These are phyloP conservation scores for Populus deltoides DNA, from an alignment of 345 rosid genomes.

Conservation along the genomic window DNA sequence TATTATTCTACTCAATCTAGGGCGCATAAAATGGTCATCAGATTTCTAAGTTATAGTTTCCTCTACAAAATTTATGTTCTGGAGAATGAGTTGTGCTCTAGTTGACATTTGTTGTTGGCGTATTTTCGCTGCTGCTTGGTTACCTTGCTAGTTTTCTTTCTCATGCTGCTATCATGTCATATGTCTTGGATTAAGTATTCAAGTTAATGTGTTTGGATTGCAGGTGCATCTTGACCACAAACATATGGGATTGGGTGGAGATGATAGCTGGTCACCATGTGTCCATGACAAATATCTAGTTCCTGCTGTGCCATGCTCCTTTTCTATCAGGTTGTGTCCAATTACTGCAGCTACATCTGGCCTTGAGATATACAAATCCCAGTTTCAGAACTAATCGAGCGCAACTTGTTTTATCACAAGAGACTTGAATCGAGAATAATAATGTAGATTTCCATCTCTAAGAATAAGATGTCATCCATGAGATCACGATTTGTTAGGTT, in stretches of 20 bases:
- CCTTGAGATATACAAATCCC: constrained; percentile 52
- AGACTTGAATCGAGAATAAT: background rate
- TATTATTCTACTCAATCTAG: too few species aligned
- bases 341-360: constrained; percentile 51
- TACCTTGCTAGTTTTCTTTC: background rate
- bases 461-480: background rate
- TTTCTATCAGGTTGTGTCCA: constrained; percentile 64
- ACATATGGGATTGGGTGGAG: constrained; percentile 95
- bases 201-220: constrained; percentile 4
- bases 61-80: background rate
- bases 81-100: background rate
- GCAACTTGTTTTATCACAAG: background rate
- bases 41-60: background rate
- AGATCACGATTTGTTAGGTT: background rate
- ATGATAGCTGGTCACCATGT: constrained; percentile 88
- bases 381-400: constrained; percentile 36
- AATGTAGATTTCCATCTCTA: background rate
- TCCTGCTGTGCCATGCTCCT: constrained; percentile 68
- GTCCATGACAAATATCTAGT: constrained; percentile 73
- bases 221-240: constrained; percentile 97
- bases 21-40: background rate
- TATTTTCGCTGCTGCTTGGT: background rate
- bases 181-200: background rate
- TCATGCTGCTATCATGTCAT: background rate
- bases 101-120: background rate